Conservation (phyloP, 495 filamentous ascomycete genomes). For the Podospora fimiseda region DNA sequence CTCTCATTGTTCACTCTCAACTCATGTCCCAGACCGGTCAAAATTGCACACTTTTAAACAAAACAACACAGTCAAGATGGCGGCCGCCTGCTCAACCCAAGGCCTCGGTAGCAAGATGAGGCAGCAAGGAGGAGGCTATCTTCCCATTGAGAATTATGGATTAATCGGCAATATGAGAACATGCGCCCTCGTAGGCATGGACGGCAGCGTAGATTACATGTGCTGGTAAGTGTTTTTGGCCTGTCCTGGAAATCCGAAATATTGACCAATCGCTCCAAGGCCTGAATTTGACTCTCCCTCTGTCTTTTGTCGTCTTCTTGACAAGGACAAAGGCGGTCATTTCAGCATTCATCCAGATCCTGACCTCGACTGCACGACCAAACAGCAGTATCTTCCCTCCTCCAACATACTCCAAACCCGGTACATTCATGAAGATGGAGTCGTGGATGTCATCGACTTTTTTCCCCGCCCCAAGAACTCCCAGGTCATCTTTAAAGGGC, state of each 20-base stretch:
- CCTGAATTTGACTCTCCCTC: constrained; percentile 63
- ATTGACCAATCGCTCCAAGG: constrained; percentile 29
- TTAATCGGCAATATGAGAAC: constrained; percentile 73
- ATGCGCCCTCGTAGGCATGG: constrained; percentile 64
- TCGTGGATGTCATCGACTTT: constrained; percentile 64
- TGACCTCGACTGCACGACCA: constrained; percentile 49
- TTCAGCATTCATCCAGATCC: constrained; percentile 55
- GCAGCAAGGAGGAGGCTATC: constrained; percentile 37
- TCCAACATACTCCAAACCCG: constrained; percentile 64
- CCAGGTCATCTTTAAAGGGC: constrained; percentile 34
- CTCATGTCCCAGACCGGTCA: too few species aligned
- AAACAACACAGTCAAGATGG: constrained; percentile 5
- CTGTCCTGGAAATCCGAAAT: neutral
- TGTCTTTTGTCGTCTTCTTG: constrained; percentile 60
- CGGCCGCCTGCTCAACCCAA: constrained; percentile 17
- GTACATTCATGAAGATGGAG: constrained; percentile 65
- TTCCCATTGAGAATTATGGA: constrained; percentile 68
- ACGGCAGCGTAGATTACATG: constrained; percentile 68
- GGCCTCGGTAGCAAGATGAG: constrained; percentile 22
- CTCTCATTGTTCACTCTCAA: too few species aligned
- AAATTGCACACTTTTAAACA: neutral
- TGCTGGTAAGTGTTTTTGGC: constrained; percentile 51
- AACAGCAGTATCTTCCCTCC: constrained; percentile 63
- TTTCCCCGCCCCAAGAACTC: constrained; percentile 55
- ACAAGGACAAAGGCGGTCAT: constrained; percentile 64